These are phyloP conservation scores for Setomelanomma holmii DNA, from an alignment of 2,329 filamentous ascomycete genomes.

Conservation along the genomic window DNA sequence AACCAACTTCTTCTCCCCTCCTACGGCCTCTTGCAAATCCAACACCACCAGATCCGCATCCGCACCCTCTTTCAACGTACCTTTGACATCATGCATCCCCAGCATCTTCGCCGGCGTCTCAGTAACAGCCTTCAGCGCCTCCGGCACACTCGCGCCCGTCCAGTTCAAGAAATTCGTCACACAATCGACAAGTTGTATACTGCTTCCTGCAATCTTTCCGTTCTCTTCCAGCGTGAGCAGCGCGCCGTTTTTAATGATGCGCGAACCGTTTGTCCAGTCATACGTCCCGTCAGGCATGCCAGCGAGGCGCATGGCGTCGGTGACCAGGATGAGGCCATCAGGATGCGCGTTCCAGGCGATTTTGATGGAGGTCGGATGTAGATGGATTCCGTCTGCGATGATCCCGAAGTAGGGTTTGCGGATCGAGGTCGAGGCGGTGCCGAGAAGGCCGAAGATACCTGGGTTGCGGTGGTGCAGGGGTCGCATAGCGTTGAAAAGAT, in stretches of 20 bases:
- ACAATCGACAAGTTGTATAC: slow-evolving; percentile 79
- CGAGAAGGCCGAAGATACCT: slow-evolving; percentile 85
- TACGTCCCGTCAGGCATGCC: slow-evolving; percentile 86
- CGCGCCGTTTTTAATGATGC: slow-evolving; percentile 73
- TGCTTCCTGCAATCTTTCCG: slow-evolving; percentile 62
- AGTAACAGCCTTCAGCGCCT: slow-evolving; percentile 76
- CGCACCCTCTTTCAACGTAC: slow-evolving; percentile 56
- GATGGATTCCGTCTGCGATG: slow-evolving; percentile 88
- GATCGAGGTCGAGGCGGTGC: slow-evolving; percentile 50
- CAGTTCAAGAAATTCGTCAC: slow-evolving; percentile 81
- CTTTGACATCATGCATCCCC: slow-evolving; percentile 71
- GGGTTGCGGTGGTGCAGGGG: slow-evolving; percentile 91
- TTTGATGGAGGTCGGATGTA: slow-evolving; percentile 86
- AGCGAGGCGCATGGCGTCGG: slow-evolving; percentile 88
- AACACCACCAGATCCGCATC: slow-evolving; percentile 70
- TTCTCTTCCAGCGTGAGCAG: slow-evolving; percentile 79
- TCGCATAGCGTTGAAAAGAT: slow-evolving; percentile 93
- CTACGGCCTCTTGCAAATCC: slow-evolving; percentile 58
- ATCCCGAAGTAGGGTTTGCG: slow-evolving; percentile 81
- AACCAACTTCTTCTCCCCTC: slow-evolving; percentile 60
- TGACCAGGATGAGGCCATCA: slow-evolving; percentile 84
- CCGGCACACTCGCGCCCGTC: slow-evolving; percentile 71
- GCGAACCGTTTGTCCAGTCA: slow-evolving; percentile 79
- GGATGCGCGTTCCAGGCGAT: slow-evolving; percentile 89
- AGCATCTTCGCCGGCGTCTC: slow-evolving; percentile 79